Percentiles rank a stretch among this genome's conserved stretches.
phyloP scores from a whole-genome alignment of 1,284 basidiomycete species.

The Ustilago nuda region DNA sequence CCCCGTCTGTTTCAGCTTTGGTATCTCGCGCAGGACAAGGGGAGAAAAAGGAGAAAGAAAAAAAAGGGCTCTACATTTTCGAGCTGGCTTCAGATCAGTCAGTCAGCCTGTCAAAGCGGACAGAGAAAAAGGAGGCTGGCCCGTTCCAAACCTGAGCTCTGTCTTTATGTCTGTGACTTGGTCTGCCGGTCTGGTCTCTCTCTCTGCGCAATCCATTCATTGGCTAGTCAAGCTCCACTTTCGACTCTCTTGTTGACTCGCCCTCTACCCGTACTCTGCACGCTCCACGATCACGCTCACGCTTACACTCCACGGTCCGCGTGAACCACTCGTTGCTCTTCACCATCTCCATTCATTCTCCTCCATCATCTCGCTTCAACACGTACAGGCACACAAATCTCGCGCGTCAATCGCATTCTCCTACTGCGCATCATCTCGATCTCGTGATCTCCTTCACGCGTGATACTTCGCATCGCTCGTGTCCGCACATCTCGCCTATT shows the following conservation, averaged over 20 bases:
- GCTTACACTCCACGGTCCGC: constrained; percentile 21
- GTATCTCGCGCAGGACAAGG: constrained; percentile 5
- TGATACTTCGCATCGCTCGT: not conserved
- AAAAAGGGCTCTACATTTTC: constrained; percentile 1
- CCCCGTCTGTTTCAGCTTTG: not conserved
- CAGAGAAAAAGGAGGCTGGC: constrained; percentile 5
- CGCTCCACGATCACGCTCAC: constrained; percentile 33
- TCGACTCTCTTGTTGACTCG: constrained; percentile 3
- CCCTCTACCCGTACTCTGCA: constrained; percentile 23
- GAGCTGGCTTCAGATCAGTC: constrained; percentile 11
- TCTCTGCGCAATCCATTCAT: constrained; percentile 1
- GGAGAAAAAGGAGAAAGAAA: not conserved
- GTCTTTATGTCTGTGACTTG: not conserved
- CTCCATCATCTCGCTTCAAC: constrained; percentile 15
- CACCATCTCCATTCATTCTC: constrained; percentile 12
- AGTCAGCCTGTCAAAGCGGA: constrained; percentile 1
- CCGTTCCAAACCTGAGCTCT: constrained; percentile 1
- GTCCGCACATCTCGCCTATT: constrained; percentile 2
- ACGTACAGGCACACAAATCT: constrained; percentile 13
- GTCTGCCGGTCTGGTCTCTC: constrained; percentile 35
- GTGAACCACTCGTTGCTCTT: constrained; percentile 8
- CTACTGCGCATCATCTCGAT: constrained; percentile 18
- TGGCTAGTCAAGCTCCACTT: constrained; percentile 16
- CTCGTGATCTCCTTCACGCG: not conserved
- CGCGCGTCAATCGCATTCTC: constrained; percentile 6